phyloP scores from a whole-genome alignment of 495 filamentous ascomycete species.

The Choiromyces venosus region DNA sequence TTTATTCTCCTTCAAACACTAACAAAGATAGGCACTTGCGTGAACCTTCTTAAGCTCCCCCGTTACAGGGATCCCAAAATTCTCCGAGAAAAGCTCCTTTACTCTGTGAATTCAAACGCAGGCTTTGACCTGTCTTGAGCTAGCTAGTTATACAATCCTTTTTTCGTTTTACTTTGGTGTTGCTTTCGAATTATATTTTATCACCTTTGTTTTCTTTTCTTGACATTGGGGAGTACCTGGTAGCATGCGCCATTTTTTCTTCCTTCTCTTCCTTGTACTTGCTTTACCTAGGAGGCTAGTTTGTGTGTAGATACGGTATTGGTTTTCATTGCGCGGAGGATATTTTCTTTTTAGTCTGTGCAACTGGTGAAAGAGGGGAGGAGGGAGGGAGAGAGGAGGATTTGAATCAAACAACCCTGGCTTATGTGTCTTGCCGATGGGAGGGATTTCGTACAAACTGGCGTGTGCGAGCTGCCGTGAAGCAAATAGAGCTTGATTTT shows the following conservation, averaged over 20 bases:
- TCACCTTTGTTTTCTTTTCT: not conserved
- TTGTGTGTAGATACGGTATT: not conserved
- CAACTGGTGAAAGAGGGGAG: not conserved
- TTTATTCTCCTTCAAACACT: not conserved
- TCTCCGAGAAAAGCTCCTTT: slow-evolving; percentile 74
- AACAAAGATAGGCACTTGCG: slow-evolving; percentile 58
- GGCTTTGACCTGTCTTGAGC: slow-evolving; percentile 84
- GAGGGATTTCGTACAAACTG: not conserved
- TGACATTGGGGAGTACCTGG: not conserved
- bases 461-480: not conserved
- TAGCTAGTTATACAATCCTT: not conserved
- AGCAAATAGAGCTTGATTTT: not conserved
- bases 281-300: not conserved
- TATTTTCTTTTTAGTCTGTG: not conserved
- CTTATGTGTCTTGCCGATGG: not conserved
- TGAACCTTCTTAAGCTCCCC: slow-evolving; percentile 91
- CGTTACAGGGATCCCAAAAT: slow-evolving; percentile 60
- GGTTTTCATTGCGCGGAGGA: not conserved
- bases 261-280: not conserved
- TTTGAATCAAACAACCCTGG: not conserved
- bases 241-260: not conserved
- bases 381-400: too few species aligned
- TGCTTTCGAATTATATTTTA: not conserved
- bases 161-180: not conserved
- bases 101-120: slow-evolving; percentile 84